Evolutionary conservation across 2,329 filamentous ascomycete genomes (phyloP).

Genomic region (Alternaria solani): DNA sequence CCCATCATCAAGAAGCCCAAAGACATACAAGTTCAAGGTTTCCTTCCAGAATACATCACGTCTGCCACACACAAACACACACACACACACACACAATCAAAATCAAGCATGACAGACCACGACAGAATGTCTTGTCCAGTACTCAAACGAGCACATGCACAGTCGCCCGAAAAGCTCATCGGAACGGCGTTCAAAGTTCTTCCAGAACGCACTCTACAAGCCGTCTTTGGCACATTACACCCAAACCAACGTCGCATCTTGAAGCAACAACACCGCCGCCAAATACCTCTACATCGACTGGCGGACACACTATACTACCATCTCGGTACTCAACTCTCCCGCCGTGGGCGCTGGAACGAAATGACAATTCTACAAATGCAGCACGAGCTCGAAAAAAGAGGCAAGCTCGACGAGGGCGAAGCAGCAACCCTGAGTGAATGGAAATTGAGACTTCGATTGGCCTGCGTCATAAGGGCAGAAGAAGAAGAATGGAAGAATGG

Average conservation of each 20-base stretch:
- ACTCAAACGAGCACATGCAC: not conserved
- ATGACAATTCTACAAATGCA: slow-evolving; percentile 4
- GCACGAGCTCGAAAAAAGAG: not conserved
- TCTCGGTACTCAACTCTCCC: not conserved
- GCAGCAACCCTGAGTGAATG: not conserved
- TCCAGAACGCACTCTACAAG: not conserved
- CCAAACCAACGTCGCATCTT: not conserved
- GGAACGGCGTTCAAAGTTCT: not conserved
- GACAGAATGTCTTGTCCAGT: not conserved
- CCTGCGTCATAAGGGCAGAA: not conserved
- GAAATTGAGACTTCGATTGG: not conserved
- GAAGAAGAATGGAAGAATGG: not conserved
- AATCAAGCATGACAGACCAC: not conserved
- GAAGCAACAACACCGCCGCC: not conserved
- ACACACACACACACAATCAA: not conserved
- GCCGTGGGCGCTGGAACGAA: not conserved
- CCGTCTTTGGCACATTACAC: not conserved
- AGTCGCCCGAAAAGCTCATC: not conserved
- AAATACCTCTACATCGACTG: not conserved
- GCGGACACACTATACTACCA: slow-evolving; percentile 5
- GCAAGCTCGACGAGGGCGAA: not conserved
- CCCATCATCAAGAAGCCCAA: not conserved
- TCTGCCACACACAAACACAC: not conserved
- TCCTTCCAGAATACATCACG: not conserved
- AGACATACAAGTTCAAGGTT: not conserved